Percentiles rank a stretch among this genome's conserved stretches.
Evolutionary conservation across 2,329 filamentous ascomycete genomes (phyloP).

Genomic region (Colletotrichum sp.): DNA sequence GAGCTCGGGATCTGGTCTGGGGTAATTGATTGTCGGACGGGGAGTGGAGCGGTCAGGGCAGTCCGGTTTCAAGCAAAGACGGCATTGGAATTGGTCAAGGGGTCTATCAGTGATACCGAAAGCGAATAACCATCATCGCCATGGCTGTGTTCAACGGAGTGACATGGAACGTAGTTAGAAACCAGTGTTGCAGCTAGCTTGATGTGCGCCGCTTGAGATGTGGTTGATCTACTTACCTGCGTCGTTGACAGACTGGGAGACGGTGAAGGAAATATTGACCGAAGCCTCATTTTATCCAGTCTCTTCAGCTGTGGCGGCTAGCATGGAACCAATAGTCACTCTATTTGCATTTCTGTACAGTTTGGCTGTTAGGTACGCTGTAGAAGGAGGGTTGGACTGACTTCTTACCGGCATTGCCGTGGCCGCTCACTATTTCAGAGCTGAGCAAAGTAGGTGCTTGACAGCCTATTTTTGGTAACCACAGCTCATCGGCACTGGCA

Average conservation of each 20-base stretch:
- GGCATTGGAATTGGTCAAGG: neutral
- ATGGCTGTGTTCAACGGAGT: neutral
- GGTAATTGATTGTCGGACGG: neutral
- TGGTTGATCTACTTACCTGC: neutral
- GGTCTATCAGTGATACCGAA: neutral
- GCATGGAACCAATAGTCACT: neutral
- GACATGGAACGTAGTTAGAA: no score
- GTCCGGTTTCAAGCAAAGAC: neutral
- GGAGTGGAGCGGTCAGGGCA: neutral
- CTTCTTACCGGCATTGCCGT: neutral
- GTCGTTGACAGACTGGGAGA: neutral
- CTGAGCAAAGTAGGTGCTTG: neutral
- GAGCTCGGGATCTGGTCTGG: neutral
- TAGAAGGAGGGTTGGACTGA: neutral
- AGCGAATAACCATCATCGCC: neutral
- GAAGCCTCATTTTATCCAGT: neutral
- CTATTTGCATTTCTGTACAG: neutral
- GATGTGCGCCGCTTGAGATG: neutral
- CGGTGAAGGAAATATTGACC: neutral
- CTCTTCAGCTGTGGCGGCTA: neutral
- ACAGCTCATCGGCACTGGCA: neutral
- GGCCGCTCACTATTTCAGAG: neutral
- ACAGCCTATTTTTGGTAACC: neutral
- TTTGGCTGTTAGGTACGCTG: neutral
- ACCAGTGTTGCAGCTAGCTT: neutral